Evolutionary conservation across 78 protist species (phyloP).

Genomic region (Paratrimastix pyriformis): DNA sequence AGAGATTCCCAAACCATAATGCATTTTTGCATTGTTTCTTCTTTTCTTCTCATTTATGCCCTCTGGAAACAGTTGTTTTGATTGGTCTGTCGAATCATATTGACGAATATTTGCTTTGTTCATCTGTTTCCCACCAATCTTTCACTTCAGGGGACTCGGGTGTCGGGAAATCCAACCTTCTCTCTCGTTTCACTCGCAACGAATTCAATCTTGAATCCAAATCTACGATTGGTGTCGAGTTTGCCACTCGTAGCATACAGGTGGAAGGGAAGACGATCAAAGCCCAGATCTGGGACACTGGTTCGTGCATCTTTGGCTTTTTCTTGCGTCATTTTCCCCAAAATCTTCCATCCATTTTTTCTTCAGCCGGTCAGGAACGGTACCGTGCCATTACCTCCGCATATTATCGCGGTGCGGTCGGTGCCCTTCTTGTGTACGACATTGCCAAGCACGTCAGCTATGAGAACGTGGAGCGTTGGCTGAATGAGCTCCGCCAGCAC

Average conservation of each 20-base stretch:
- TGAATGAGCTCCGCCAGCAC: conserved; percentile 53
- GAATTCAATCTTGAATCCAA: conserved; percentile 93
- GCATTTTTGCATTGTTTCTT: too few relatives aligned
- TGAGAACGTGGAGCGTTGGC: conserved; percentile 84
- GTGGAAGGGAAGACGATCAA: conserved; percentile 79
- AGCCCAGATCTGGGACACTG: conserved; percentile 91
- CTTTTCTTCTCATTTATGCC: not conserved
- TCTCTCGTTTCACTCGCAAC: conserved; percentile 68
- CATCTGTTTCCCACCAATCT: too few relatives aligned
- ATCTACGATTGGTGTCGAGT: conserved; percentile 98
- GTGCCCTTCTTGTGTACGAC: conserved; percentile 93
- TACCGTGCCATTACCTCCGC: conserved; percentile 87
- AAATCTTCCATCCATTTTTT: too few relatives aligned
- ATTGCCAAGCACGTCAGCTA: conserved; percentile 73
- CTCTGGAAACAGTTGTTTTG: conserved; percentile 68
- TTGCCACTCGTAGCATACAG: conserved; percentile 60
- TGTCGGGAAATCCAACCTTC: conserved; percentile 89
- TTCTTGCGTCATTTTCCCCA: too few relatives aligned
- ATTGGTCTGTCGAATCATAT: conserved; percentile 61
- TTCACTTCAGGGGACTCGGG: too few relatives aligned
- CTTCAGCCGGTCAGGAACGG: conserved; percentile 93
- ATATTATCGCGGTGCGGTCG: conserved; percentile 91
- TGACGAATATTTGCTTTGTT: not conserved
- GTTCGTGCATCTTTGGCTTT: too few relatives aligned
- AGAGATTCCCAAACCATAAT: not conserved